Percentiles rank a stretch among this genome's conserved stretches.
These are phyloP conservation scores for Oemleria cerasiformis DNA, from an alignment of 306 rosid genomes.

Conservation along the genomic window DNA sequence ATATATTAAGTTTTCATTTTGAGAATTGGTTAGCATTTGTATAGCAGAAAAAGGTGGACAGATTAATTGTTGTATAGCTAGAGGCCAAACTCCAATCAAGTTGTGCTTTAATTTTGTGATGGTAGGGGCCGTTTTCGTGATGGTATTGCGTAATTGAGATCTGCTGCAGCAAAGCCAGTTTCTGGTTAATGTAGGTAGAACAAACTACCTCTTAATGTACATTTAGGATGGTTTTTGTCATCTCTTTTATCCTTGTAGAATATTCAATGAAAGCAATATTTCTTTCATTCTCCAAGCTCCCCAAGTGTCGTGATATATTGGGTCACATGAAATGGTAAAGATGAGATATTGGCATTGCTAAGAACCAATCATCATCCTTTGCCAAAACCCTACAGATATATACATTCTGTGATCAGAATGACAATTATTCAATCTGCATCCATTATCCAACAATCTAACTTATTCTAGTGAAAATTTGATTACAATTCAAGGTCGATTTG, in stretches of 20 bases:
- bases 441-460: background rate
- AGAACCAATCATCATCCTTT: no score
- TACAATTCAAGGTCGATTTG: no score
- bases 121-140: background rate
- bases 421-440: no score
- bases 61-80: constrained; percentile 41
- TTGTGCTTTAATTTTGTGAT: background rate
- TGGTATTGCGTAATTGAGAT: background rate
- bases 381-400: no score
- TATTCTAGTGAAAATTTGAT: background rate
- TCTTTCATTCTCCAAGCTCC: no score
- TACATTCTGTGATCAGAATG: no score
- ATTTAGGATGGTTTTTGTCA: constrained; percentile 1
- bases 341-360: no score
- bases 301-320: background rate
- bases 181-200: constrained; percentile 18
- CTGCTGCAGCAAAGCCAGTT: constrained; percentile 7
- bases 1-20: constrained; percentile 15
- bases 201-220: constrained; percentile 4
- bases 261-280: background rate
- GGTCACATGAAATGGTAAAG: no score
- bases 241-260: background rate
- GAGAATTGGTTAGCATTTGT: constrained; percentile 21
- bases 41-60: constrained; percentile 27
- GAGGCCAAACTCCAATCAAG: constrained; percentile 21